Conservation (phyloP, 768 basidiomycete species). For the Mycena olivaceomarginata region DNA sequence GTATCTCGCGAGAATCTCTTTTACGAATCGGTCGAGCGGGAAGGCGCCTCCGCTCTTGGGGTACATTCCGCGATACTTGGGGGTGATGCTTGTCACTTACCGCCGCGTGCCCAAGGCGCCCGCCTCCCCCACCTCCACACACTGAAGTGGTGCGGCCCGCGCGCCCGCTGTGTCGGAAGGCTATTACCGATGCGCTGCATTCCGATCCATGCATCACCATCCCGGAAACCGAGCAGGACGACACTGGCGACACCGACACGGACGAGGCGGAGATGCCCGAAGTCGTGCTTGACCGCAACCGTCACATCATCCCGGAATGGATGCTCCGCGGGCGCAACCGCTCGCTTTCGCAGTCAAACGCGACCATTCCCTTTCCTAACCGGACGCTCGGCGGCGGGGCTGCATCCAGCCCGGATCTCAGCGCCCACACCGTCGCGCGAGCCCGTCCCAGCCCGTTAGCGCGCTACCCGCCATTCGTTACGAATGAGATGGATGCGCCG, state of each 20-base stretch:
- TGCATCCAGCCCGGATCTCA: constrained; percentile 85
- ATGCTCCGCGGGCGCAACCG: constrained; percentile 77
- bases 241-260: constrained; percentile 63
- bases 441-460: constrained; percentile 63
- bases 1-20: constrained; percentile 98
- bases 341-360: constrained; percentile 70
- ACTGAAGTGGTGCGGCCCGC: constrained; percentile 45
- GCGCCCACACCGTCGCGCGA: constrained; percentile 50
- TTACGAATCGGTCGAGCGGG: constrained; percentile 96
- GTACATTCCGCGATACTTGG: constrained; percentile 98
- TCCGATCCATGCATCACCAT: constrained; percentile 20
- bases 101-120: constrained; percentile 79
- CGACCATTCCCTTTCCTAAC: constrained; percentile 53
- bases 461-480: constrained; percentile 59
- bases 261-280: constrained; percentile 94
- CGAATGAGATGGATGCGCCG: constrained; percentile 64
- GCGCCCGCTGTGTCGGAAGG: constrained; percentile 52
- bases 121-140: constrained; percentile 44
- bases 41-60: constrained; percentile 94
- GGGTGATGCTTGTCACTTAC: constrained; percentile 99
- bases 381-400: constrained; percentile 69
- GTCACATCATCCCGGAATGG: constrained; percentile 98
- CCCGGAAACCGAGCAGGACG: constrained; percentile 52
- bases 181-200: constrained; percentile 49
- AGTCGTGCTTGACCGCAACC: constrained; percentile 91